Evolutionary conservation across 2,329 filamentous ascomycete genomes (phyloP).

Genomic region (Cordyceps javanica): DNA sequence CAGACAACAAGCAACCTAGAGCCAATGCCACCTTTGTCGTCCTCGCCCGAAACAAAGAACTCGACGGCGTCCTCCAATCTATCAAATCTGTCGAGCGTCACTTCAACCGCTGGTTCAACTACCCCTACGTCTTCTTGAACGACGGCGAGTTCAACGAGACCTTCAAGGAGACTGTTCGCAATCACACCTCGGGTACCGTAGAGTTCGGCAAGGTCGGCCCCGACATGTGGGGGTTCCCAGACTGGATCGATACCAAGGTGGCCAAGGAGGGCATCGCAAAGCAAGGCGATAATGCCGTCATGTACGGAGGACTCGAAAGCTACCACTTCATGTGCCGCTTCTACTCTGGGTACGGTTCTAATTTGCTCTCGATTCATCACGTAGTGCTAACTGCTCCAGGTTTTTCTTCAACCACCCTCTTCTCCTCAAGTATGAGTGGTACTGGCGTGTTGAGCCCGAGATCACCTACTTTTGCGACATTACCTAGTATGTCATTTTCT

Average conservation of each 20-base stretch:
- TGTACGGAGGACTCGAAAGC: constrained; percentile 98
- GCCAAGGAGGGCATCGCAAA: constrained; percentile 94
- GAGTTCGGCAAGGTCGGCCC: constrained; percentile 93
- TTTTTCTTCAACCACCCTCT: constrained; percentile 98
- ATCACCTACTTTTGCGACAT: constrained; percentile 99
- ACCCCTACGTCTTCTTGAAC: constrained; percentile 97
- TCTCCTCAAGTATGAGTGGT: constrained; percentile 97
- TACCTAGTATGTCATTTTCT: constrained; percentile 63
- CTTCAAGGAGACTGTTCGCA: constrained; percentile 81
- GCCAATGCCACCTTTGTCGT: constrained; percentile 96
- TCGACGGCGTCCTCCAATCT: constrained; percentile 93
- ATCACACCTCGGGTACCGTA: constrained; percentile 80
- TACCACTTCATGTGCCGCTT: constrained; percentile 99
- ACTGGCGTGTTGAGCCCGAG: constrained; percentile 97
- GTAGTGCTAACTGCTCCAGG: constrained; percentile 33
- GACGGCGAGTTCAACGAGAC: constrained; percentile 94
- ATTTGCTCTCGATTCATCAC: neutral
- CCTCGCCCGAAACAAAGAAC: constrained; percentile 88
- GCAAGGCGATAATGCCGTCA: constrained; percentile 94
- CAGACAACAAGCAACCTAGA: constrained; percentile 69
- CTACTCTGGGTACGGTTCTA: constrained; percentile 74
- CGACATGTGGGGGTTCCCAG: constrained; percentile 92
- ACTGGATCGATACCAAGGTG: constrained; percentile 91
- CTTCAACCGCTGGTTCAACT: constrained; percentile 98
- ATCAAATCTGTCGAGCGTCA: constrained; percentile 97